A percentile compares a stretch with the other conserved stretches of the same genome.
Evolutionary conservation across 495 filamentous ascomycete genomes (phyloP).

Genomic region (Staphylotrichum tortipilum): DNA sequence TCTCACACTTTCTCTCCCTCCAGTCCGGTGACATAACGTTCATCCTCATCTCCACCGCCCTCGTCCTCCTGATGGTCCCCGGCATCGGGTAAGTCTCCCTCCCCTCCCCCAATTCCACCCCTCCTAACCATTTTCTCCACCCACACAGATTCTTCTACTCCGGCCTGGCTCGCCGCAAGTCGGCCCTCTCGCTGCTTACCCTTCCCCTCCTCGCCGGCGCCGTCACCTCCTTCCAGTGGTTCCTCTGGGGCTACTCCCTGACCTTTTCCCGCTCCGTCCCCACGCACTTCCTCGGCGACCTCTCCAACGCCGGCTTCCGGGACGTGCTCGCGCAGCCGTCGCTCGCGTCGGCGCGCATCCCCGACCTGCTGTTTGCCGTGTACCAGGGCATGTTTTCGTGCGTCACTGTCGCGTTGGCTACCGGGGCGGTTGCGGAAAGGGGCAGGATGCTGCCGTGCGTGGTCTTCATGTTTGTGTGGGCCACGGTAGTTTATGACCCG

Average conservation of each 20-base stretch:
- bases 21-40: slow-evolving; percentile 86
- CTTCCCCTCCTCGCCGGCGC: slow-evolving; percentile 86
- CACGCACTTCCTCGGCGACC: slow-evolving; percentile 72
- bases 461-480: slow-evolving; percentile 96
- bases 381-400: slow-evolving; percentile 98
- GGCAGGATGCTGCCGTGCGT: slow-evolving; percentile 90
- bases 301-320: slow-evolving; percentile 81
- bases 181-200: slow-evolving; percentile 89
- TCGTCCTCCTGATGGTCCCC: slow-evolving; percentile 96
- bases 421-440: slow-evolving; percentile 86
- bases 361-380: slow-evolving; percentile 87
- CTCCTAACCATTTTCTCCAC: no score
- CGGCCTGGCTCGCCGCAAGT: slow-evolving; percentile 89
- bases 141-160: slow-evolving; percentile 77
- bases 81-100: slow-evolving; percentile 55
- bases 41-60: slow-evolving; percentile 81
- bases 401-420: slow-evolving; percentile 89
- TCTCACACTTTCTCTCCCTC: neutral
- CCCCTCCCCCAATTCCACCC: no score
- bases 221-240: slow-evolving; percentile 93
- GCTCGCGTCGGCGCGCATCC: slow-evolving; percentile 69
- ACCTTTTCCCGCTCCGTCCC: slow-evolving; percentile 82
- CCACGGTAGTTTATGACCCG: slow-evolving; percentile 87
- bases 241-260: slow-evolving; percentile 97
- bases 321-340: slow-evolving; percentile 74